Evolutionary conservation across 495 filamentous ascomycete genomes (phyloP).

Genomic region (Oidiodendron maius): DNA sequence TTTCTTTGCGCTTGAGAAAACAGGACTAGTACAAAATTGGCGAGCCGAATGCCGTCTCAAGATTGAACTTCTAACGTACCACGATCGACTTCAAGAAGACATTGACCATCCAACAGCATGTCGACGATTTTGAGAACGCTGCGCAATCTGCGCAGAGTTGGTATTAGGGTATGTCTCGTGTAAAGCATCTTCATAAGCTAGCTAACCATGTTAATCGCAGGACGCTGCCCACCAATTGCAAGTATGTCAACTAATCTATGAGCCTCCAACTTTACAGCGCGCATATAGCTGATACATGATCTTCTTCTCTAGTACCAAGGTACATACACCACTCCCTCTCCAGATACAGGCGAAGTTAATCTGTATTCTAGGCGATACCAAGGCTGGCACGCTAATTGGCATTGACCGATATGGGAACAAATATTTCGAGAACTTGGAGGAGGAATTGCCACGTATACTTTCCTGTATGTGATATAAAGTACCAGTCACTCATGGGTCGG

Average conservation of each 20-base stretch:
- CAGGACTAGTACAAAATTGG: slow-evolving; percentile 12
- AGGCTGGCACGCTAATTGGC: slow-evolving; percentile 83
- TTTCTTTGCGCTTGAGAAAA: neutral
- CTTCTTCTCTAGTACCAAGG: slow-evolving; percentile 18
- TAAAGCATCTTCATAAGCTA: neutral
- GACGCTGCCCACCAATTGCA: slow-evolving; percentile 89
- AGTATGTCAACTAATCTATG: slow-evolving; percentile 46
- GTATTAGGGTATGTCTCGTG: slow-evolving; percentile 62
- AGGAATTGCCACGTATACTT: slow-evolving; percentile 83
- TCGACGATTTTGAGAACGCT: slow-evolving; percentile 85
- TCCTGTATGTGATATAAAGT: slow-evolving; percentile 1
- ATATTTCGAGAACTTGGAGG: slow-evolving; percentile 86
- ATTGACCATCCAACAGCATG: slow-evolving; percentile 51
- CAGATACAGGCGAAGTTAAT: slow-evolving; percentile 24
- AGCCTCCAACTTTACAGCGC: neutral
- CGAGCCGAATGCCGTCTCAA: slow-evolving; percentile 9
- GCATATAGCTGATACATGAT: slow-evolving; percentile 13
- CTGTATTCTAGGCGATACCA: slow-evolving; percentile 76
- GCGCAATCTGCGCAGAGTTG: slow-evolving; percentile 78
- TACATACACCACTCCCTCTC: neutral
- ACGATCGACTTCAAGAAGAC: slow-evolving; percentile 14
- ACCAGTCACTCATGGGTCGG: slow-evolving; percentile 18
- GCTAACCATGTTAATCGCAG: slow-evolving; percentile 36
- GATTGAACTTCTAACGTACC: slow-evolving; percentile 3
- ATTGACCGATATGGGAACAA: slow-evolving; percentile 92